Evolutionary conservation across 345 rosid genomes (phyloP).

Genomic region (Heritiera fomes): DNA sequence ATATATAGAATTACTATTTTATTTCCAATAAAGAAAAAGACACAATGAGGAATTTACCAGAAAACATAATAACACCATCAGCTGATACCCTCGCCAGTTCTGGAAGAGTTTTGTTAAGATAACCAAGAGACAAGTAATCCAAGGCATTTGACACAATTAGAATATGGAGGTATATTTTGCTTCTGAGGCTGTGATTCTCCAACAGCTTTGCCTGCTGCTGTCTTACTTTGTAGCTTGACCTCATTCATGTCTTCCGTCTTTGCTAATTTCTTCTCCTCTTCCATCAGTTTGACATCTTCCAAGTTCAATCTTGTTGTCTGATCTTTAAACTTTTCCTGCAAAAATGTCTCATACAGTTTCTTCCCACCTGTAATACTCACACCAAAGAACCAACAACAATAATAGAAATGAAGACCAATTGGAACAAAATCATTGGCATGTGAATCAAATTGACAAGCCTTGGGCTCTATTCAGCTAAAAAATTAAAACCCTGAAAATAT

Average conservation of each 20-base stretch:
- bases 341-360: constrained; percentile 25
- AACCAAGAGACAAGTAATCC: constrained; percentile 72
- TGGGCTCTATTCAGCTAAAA: not conserved
- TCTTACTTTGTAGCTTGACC: constrained; percentile 21
- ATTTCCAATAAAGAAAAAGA: not conserved
- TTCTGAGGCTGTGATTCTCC: constrained; percentile 17
- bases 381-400: not conserved
- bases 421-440: not conserved
- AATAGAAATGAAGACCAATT: not conserved
- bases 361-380: constrained; percentile 32
- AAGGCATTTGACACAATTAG: constrained; percentile 67
- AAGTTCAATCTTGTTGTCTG: constrained; percentile 23
- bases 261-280: constrained; percentile 26
- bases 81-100: constrained; percentile 66
- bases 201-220: constrained; percentile 16
- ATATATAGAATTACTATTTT: not conserved
- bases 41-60: constrained; percentile 44
- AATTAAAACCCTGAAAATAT: not conserved
- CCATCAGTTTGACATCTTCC: constrained; percentile 14
- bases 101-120: constrained; percentile 64
- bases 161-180: constrained; percentile 34
- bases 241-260: constrained; percentile 23
- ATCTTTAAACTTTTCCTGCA: constrained; percentile 35
- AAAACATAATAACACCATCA: constrained; percentile 54
- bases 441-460: not conserved